Percentiles rank a stretch among this genome's conserved stretches.
These are phyloP conservation scores for Syzygium malaccense DNA, from an alignment of 441 rosid genomes.

Conservation along the genomic window DNA sequence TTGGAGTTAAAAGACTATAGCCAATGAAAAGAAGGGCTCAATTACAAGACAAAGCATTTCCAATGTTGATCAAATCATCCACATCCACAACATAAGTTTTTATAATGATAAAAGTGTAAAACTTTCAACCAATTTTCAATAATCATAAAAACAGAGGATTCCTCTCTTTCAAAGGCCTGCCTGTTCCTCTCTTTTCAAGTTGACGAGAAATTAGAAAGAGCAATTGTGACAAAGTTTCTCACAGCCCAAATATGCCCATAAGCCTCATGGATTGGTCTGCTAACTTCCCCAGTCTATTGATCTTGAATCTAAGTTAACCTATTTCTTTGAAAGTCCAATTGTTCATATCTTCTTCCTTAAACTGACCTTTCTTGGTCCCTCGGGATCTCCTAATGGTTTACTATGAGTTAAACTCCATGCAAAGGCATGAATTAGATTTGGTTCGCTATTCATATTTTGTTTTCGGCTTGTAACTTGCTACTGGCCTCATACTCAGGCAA, in stretches of 20 bases:
- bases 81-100: neutral
- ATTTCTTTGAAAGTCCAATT: neutral
- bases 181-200: neutral
- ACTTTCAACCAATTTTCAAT: neutral
- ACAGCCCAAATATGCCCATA: neutral
- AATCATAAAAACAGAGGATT: neutral
- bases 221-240: neutral
- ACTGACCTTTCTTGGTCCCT: constrained; percentile 4
- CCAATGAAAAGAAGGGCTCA: neutral
- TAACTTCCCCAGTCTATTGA: constrained; percentile 4
- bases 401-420: neutral
- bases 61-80: neutral
- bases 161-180: neutral
- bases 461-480: neutral
- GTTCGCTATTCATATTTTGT: neutral
- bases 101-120: neutral
- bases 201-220: neutral
- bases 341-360: constrained; percentile 13
- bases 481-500: neutral
- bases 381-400: neutral
- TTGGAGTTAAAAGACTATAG: neutral
- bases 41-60: neutral
- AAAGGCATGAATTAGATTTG: neutral
- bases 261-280: neutral
- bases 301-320: neutral